Conservation (phyloP, 257 asterid genomes). For the Capsicum pubescens region DNA sequence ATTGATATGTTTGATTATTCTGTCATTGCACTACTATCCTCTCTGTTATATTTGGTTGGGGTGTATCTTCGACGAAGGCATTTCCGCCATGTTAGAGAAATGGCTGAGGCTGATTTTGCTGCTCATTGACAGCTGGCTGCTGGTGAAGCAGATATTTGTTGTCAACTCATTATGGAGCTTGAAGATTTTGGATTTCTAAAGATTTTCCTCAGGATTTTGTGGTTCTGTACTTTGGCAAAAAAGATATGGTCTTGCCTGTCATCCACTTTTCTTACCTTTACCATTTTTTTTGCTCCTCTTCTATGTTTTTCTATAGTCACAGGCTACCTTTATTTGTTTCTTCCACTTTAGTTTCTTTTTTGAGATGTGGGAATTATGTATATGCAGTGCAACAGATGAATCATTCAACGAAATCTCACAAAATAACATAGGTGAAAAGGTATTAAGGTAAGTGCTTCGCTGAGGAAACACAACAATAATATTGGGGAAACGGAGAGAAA, state of each 20-base stretch:
- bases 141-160: background rate
- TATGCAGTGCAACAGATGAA: too few species aligned
- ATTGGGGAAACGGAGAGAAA: too few species aligned
- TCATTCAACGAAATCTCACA: too few species aligned
- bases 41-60: slow-evolving; percentile 54
- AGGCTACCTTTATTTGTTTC: too few species aligned
- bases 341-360: too few species aligned
- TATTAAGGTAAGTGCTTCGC: too few species aligned
- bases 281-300: background rate
- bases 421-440: too few species aligned
- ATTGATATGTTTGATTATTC: slow-evolving; percentile 59
- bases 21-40: slow-evolving; percentile 59
- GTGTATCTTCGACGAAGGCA: slow-evolving; percentile 59
- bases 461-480: too few species aligned
- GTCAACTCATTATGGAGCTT: slow-evolving; percentile 5
- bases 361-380: too few species aligned
- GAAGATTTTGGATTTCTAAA: background rate
- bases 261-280: background rate
- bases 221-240: background rate
- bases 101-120: slow-evolving; percentile 41
- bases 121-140: slow-evolving; percentile 14
- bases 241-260: background rate
- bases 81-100: slow-evolving; percentile 50
- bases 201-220: background rate
- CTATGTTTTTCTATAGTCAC: too few species aligned